A percentile compares a stretch with the other conserved stretches of the same genome.
These are phyloP conservation scores for Teratosphaeria destructans DNA, from an alignment of 2,329 filamentous ascomycete genomes.

Conservation along the genomic window DNA sequence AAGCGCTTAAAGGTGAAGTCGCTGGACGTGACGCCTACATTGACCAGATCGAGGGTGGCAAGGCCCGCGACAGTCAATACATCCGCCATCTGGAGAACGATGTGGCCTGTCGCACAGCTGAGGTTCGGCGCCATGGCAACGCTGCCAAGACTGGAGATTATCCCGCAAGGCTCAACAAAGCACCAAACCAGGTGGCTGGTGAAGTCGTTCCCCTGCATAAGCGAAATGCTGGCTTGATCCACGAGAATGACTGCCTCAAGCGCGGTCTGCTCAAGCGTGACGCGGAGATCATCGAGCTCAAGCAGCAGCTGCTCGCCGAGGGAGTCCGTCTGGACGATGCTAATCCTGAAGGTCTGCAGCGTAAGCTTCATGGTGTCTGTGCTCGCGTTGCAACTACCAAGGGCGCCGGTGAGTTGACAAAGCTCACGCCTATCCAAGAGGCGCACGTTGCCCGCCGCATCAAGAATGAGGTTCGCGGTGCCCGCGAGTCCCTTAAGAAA, in stretches of 20 bases:
- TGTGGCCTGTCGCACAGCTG: not conserved
- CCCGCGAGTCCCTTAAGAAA: not conserved
- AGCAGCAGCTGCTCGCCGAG: not conserved
- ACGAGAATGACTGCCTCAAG: not conserved
- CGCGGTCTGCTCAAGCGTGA: not conserved
- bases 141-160: not conserved
- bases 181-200: not conserved
- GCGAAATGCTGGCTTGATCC: not conserved
- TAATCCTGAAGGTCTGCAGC: not conserved
- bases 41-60: not conserved
- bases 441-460: not conserved
- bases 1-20: conserved; percentile 8
- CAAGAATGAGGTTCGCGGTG: not conserved
- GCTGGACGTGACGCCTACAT: not conserved
- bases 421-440: not conserved
- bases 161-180: not conserved
- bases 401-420: not conserved
- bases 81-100: not conserved
- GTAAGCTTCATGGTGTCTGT: not conserved
- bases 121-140: not conserved
- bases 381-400: not conserved
- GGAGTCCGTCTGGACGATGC: not conserved
- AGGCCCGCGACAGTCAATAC: not conserved
- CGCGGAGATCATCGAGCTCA: not conserved
- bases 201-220: not conserved